These are phyloP conservation scores for Annona cherimola DNA, from an alignment of 164 flowering plant genomes.

Conservation along the genomic window DNA sequence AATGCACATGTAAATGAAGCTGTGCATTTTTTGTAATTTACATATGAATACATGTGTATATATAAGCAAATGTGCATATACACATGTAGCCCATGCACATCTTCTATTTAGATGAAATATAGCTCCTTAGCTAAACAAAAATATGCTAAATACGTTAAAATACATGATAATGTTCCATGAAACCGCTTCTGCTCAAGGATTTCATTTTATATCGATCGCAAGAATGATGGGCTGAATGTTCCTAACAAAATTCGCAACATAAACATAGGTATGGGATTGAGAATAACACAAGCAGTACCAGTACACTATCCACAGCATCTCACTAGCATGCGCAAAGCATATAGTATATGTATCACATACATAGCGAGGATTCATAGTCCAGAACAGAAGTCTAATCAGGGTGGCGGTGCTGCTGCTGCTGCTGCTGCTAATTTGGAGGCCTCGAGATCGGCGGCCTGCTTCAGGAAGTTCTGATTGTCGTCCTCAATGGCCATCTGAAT, in stretches of 20 bases:
- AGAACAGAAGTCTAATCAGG: background rate
- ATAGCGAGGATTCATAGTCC: background rate
- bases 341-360: background rate
- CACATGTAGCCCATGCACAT: no score
- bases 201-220: no score
- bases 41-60: no score
- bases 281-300: background rate
- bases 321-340: background rate
- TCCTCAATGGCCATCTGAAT: slow-evolving; percentile 81
- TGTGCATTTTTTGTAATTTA: no score
- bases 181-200: no score
- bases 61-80: no score
- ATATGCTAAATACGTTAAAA: no score
- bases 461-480: slow-evolving; percentile 44
- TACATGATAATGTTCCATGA: no score
- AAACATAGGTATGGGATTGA: background rate
- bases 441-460: slow-evolving; percentile 78
- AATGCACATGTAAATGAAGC: no score
- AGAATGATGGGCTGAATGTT: background rate
- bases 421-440: slow-evolving; percentile 23
- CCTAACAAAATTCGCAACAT: background rate
- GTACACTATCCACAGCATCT: background rate
- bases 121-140: no score
- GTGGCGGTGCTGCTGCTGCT: background rate
- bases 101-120: no score